A percentile compares a stretch with the other conserved stretches of the same genome.
These are phyloP conservation scores for Fusarium acutatum DNA, from an alignment of 2,329 filamentous ascomycete genomes.

Conservation along the genomic window DNA sequence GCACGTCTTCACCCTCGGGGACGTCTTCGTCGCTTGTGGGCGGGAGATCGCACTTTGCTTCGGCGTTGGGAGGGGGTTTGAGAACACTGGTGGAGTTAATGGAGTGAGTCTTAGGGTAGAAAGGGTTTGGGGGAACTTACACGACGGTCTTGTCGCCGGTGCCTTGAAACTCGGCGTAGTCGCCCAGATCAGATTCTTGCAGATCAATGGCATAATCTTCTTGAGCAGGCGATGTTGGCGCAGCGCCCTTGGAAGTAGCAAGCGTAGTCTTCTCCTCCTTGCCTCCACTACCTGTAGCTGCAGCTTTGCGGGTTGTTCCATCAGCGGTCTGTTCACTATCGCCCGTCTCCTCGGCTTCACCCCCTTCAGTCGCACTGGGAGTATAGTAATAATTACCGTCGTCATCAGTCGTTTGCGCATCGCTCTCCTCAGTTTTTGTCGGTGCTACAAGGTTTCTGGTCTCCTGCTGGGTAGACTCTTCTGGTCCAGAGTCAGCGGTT, in stretches of 20 bases:
- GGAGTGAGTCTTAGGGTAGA: neutral
- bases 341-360: neutral
- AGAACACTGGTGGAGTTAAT: neutral
- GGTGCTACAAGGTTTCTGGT: neutral
- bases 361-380: neutral
- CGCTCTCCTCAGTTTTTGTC: neutral
- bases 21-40: neutral
- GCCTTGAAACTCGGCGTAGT: slow-evolving; percentile 1
- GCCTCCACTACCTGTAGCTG: neutral
- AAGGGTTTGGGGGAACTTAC: neutral
- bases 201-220: neutral
- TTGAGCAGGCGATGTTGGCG: neutral
- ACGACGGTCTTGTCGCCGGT: neutral
- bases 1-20: neutral
- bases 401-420: neutral
- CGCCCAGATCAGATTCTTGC: neutral
- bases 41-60: neutral
- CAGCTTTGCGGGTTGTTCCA: neutral
- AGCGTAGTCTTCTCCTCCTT: neutral
- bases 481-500: neutral
- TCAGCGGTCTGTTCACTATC: neutral
- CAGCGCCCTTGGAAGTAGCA: neutral
- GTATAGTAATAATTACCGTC: neutral
- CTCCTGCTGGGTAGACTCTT: neutral
- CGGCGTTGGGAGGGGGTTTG: slow-evolving; percentile 1